A percentile compares a stretch with the other conserved stretches of the same genome.
Evolutionary conservation across 176 grass and related monocot species (phyloP).

Genomic region (Typha latifolia): DNA sequence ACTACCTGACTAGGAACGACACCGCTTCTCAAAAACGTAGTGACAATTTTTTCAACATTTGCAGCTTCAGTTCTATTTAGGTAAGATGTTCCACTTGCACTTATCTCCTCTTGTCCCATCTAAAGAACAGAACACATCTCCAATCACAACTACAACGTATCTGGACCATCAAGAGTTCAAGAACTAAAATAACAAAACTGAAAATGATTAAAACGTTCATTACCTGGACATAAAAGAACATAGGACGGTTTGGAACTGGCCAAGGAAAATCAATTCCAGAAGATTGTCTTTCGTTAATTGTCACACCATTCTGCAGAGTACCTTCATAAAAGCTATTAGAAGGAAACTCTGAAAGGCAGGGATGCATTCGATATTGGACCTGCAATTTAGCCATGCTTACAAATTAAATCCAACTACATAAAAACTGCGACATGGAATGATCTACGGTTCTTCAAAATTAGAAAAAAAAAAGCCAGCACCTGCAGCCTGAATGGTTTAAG

Average conservation of each 20-base stretch:
- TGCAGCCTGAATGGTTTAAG: slow-evolving; percentile 97
- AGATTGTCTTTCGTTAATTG: slow-evolving; percentile 85
- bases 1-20: slow-evolving; percentile 93
- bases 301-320: slow-evolving; percentile 98
- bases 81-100: slow-evolving; percentile 96
- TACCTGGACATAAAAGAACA: slow-evolving; percentile 99
- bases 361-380: slow-evolving; percentile 99
- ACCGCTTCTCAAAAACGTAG: slow-evolving; percentile 92
- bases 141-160: not conserved
- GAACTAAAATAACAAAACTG: not conserved
- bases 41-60: slow-evolving; percentile 99
- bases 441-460: not conserved
- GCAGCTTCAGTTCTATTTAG: slow-evolving; percentile 98
- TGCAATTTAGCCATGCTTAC: slow-evolving; percentile 23
- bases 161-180: not conserved
- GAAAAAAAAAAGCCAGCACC: slow-evolving; percentile 28
- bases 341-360: slow-evolving; percentile 92
- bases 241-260: slow-evolving; percentile 93
- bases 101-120: slow-evolving; percentile 99
- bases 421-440: not conserved
- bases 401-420: not conserved
- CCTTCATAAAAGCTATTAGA: slow-evolving; percentile 99
- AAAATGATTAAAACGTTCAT: not conserved
- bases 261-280: slow-evolving; percentile 98
- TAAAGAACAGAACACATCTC: slow-evolving; percentile 29